These are phyloP conservation scores for Chytriomyces confervae DNA, from an alignment of 192 early-diverging fungal genomes.

Conservation along the genomic window DNA sequence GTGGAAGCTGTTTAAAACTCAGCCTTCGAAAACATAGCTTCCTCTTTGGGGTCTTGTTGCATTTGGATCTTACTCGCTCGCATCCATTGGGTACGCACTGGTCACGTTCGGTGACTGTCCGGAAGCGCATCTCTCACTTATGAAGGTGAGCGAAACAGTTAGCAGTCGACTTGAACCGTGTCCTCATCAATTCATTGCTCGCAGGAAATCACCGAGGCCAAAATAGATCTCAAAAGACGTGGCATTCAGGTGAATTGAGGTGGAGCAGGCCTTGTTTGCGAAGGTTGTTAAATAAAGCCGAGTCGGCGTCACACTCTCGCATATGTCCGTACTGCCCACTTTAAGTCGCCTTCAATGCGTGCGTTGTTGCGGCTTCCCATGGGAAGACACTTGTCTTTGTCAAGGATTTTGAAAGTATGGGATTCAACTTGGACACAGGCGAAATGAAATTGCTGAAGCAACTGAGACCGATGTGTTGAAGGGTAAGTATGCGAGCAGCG, in stretches of 20 bases:
- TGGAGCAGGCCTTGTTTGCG: not conserved
- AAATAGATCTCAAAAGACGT: conserved; percentile 75
- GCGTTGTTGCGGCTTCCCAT: not conserved
- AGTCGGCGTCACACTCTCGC: not conserved
- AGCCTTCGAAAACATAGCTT: conserved; percentile 52
- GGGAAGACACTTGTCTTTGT: not conserved
- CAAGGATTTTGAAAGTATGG: not conserved
- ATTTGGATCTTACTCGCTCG: conserved; percentile 90
- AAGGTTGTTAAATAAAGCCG: not conserved
- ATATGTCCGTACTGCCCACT: not conserved
- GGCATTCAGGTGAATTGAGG: conserved; percentile 62
- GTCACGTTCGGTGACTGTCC: conserved; percentile 91
- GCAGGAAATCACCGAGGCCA: conserved; percentile 86
- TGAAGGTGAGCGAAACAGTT: conserved; percentile 62
- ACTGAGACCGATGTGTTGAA: too few relatives aligned
- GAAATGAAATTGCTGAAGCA: not conserved
- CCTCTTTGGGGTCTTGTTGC: conserved; percentile 81
- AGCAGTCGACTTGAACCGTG: not conserved
- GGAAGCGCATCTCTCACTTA: conserved; percentile 83
- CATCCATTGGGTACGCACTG: conserved; percentile 84
- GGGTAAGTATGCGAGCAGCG: too few relatives aligned
- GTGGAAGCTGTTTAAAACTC: not conserved
- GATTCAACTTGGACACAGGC: not conserved
- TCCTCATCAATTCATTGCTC: not conserved
- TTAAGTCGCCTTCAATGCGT: not conserved